These are phyloP conservation scores for Xanthoconium purpureum DNA, from an alignment of 768 basidiomycete genomes.

Conservation along the genomic window DNA sequence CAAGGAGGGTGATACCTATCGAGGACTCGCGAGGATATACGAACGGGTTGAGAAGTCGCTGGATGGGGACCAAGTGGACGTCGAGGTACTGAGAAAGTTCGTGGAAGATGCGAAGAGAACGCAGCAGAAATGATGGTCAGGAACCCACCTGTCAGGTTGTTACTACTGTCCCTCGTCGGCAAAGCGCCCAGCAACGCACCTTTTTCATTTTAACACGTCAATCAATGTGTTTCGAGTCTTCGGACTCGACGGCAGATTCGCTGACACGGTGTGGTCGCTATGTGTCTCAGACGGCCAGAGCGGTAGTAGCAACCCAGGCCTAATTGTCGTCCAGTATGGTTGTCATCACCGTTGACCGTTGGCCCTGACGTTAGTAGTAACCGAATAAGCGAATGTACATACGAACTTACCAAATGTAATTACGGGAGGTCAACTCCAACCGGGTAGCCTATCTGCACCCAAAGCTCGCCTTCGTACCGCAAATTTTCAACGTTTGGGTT, in stretches of 20 bases:
- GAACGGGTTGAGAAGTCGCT: constrained; percentile 41
- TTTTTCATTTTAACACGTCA: constrained; percentile 24
- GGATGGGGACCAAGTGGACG: constrained; percentile 37
- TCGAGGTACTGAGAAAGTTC: constrained; percentile 41
- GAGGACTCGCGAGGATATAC: constrained; percentile 47
- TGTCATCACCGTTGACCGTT: not conserved
- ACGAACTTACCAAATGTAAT: constrained; percentile 24
- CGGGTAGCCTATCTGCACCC: constrained; percentile 20
- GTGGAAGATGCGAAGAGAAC: constrained; percentile 43
- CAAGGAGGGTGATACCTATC: constrained; percentile 43
- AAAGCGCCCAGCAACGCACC: constrained; percentile 13
- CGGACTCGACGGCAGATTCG: not conserved
- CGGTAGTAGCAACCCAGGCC: not conserved
- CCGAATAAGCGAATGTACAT: constrained; percentile 17
- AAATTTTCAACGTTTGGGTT: constrained; percentile 27
- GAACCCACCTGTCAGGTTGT: constrained; percentile 13
- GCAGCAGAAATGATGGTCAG: constrained; percentile 1
- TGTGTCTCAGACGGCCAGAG: not conserved
- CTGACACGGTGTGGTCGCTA: constrained; percentile 1
- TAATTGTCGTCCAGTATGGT: too few species aligned
- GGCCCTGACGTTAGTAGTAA: not conserved
- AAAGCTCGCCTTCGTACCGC: constrained; percentile 17
- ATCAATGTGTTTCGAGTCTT: constrained; percentile 15
- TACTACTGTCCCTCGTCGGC: constrained; percentile 11
- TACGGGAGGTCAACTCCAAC: constrained; percentile 17